phyloP scores from a whole-genome alignment of 352 stramenopile species.

The Phytophthora ramorum region DNA sequence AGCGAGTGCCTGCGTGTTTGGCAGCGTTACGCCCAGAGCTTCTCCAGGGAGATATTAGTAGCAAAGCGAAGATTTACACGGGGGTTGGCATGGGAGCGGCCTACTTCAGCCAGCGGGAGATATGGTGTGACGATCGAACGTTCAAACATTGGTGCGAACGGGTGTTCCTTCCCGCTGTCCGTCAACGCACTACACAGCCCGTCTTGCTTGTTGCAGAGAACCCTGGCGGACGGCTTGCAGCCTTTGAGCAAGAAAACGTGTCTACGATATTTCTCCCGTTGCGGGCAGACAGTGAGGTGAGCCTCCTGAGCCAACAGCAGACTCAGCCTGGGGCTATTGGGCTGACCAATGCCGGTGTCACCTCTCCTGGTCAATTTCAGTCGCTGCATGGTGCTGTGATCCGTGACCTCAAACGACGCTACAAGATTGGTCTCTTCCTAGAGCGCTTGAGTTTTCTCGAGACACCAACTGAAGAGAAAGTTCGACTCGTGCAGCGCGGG shows the following conservation, averaged over 20 bases:
- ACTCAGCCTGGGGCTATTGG: background rate
- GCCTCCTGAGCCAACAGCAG: constrained; percentile 5
- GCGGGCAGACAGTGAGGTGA: constrained; percentile 10
- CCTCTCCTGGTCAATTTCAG: constrained; percentile 33
- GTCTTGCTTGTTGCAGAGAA: constrained; percentile 60
- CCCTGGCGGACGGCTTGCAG: constrained; percentile 41
- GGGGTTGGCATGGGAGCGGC: constrained; percentile 21
- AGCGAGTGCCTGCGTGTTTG: constrained; percentile 37
- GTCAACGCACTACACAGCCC: constrained; percentile 46
- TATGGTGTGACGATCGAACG: constrained; percentile 60
- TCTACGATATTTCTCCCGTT: constrained; percentile 49
- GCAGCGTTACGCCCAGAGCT: constrained; percentile 17
- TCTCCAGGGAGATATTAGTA: constrained; percentile 6
- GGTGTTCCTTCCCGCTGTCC: constrained; percentile 57
- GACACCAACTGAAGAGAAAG: constrained; percentile 48
- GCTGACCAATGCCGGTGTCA: background rate
- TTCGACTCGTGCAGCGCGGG: constrained; percentile 48
- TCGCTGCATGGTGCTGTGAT: constrained; percentile 45
- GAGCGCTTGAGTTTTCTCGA: constrained; percentile 53
- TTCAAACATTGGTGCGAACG: constrained; percentile 61
- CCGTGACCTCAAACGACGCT: constrained; percentile 57
- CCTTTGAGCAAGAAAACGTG: constrained; percentile 51
- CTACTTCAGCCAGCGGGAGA: constrained; percentile 55
- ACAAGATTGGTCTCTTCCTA: constrained; percentile 58
- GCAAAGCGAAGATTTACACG: background rate